Evolutionary conservation across 257 asterid genomes (phyloP).

Genomic region (Ilex asprella): DNA sequence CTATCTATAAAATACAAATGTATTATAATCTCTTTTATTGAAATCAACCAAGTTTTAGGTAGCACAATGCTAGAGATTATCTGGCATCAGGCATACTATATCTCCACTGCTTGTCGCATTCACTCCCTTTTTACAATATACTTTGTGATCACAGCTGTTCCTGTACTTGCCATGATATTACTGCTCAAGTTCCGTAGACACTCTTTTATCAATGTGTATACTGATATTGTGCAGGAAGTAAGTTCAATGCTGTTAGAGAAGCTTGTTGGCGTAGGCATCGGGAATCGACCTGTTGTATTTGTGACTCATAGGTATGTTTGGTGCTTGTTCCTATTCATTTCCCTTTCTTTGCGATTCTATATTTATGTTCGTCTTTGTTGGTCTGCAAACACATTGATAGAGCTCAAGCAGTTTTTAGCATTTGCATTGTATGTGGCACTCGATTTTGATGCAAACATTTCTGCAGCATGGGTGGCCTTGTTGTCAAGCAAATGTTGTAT

Average conservation of each 20-base stretch:
- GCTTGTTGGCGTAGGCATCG: constrained; percentile 91
- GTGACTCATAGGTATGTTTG: constrained; percentile 79
- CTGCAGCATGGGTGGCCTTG: constrained; percentile 98
- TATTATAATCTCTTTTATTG: no score
- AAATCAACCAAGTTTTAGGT: neutral
- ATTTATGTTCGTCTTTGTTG: no score
- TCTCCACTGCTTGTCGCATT: neutral
- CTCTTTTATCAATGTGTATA: constrained; percentile 13
- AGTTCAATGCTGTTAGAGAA: constrained; percentile 91
- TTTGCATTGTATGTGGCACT: neutral
- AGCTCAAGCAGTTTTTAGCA: neutral
- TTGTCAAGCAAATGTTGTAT: constrained; percentile 91
- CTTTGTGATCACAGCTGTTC: no score
- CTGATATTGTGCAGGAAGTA: constrained; percentile 54
- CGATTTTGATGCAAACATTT: neutral
- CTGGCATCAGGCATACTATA: neutral
- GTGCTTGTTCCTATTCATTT: no score
- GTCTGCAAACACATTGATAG: no score
- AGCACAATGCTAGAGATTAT: neutral
- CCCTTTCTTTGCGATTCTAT: no score
- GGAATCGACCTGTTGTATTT: constrained; percentile 89
- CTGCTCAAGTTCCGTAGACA: constrained; percentile 5
- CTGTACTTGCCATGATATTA: constrained; percentile 7
- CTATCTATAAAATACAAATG: no score
- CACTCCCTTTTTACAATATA: no score